Base-by-base conservation (phyloP, 2,329 filamentous ascomycete species). In the Beauveria brongniartii region DNA sequence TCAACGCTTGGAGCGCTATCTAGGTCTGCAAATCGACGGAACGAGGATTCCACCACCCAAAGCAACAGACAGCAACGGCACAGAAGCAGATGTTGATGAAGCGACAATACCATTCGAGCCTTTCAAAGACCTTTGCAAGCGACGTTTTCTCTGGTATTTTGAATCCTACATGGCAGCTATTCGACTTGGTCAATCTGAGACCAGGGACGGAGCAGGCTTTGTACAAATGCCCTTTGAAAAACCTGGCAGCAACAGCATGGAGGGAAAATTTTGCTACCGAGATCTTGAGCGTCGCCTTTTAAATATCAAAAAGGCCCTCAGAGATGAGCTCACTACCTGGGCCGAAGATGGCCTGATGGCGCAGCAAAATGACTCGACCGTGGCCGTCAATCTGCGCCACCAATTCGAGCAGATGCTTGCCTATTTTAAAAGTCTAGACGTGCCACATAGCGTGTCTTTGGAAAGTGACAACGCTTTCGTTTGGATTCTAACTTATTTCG, bases 121-220 rank as follows among this genome's bases (percentile, higher is more conserved):
- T 0, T 97, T 97, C 76, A 88, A 86, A 66, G 93, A 97, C 69
- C 79, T 96, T 5, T 90, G 89, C 80, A 97, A 97, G 74, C 86
- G 89, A 43, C 86, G 92, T 1, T 97, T 97, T 70, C 78, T 97
- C 16, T 97, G 94, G 94, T 97, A 97, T 75, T 96, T 90, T 72
- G 89, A 95, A 66, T 89, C 89, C 3, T 97, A 97, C 69, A 77
- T 94, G 24, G 77, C 82, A 3, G 82, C 88, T 1, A 86, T 96
- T 56, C 80, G 85, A 43, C 81, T 85, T 63, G 89, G 87, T 30
- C 82, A 80, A 67, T 72, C 77, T 28, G 84, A 90, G 66, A 83
- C 87, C 60, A 81, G 82, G 63, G 84, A 88, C 63, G 82, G 84
- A 3, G 76, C 84, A 43, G 64, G 71, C 0, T 97, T 99, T 69